Base-by-base conservation (phyloP, 345 rosid species). In the Corchorus olitorius region DNA sequence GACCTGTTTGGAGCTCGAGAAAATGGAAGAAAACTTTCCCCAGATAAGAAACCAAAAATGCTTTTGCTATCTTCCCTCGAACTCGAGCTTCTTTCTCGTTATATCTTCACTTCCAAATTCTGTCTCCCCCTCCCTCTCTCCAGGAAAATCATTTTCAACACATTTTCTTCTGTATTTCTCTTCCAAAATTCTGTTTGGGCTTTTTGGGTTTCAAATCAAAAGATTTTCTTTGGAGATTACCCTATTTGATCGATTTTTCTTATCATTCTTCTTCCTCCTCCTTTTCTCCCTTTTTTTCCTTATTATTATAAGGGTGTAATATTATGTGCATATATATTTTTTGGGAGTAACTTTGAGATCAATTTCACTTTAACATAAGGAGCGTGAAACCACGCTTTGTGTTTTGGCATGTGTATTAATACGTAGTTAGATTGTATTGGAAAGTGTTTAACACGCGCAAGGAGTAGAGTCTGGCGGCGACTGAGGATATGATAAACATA, bases 1-100 rank as follows among this genome's bases (percentile, higher is more conserved):
- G 61, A 84, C 87, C 87, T 77, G 84, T 70, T 79, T 60, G 79
- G 65, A 79, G 70, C 63, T 46, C 58, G 77, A 70, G 73, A 77
- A 74, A 65, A 34, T 50, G 58, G 41, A 80, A 35, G 67, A 76
- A 72, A 73, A 17, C 5, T 9, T 54, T 19, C 15, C 17, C 9
- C 62, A 12, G 49, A 70, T 2, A 52, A 54, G 1, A 54, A 9
- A 43, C 7, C 33, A 65, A 73, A 74, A 13, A 6, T 17, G 56
- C 56, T 68, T 54, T 55, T 55, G 73, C 52, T 63, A 62, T 37
- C 34, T 70, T 52, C 60, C 48, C 17, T 15, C 74, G 27, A 15
- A 52, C 61, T 70, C 74, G 48, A 70, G 61, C 74, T 52, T 70
- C 61, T 55, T 70, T 34, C 46, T 70, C 63, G 46, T 63, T 43